Conservation (phyloP, 805 yeast genomes). For the Debaryomyces hansenii region DNA sequence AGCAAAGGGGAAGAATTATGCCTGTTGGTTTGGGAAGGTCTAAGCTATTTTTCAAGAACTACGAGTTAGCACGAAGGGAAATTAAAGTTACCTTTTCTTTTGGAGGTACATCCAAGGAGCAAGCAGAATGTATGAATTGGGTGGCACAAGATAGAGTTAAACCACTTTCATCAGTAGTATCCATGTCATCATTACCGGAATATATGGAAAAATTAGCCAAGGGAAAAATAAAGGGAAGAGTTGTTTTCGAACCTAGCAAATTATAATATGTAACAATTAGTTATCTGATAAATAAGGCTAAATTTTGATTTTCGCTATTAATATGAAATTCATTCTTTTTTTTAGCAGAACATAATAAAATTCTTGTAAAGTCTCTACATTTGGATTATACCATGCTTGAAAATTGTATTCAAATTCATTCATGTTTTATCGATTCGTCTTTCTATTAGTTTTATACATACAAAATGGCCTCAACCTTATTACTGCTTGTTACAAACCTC, state of each 20-base stretch:
- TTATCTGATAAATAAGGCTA: too few relatives aligned
- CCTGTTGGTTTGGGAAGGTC: slow-evolving; percentile 45
- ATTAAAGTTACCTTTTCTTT: slow-evolving; percentile 38
- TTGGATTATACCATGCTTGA: too few relatives aligned
- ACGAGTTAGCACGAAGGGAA: slow-evolving; percentile 41
- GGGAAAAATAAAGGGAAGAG: slow-evolving; percentile 43
- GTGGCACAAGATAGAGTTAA: slow-evolving; percentile 37
- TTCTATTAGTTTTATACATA: too few relatives aligned
- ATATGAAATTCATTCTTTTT: too few relatives aligned
- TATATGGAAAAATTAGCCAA: slow-evolving; percentile 31
- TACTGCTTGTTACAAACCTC: too few relatives aligned
- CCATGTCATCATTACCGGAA: slow-evolving; percentile 36
- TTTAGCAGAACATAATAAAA: too few relatives aligned
- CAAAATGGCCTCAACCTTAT: too few relatives aligned
- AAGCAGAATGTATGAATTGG: slow-evolving; percentile 44
- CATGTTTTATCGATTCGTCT: too few relatives aligned
- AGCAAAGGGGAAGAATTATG: slow-evolving; percentile 36
- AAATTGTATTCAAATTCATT: too few relatives aligned
- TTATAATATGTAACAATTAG: background rate
- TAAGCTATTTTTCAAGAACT: slow-evolving; percentile 29
- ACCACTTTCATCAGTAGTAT: slow-evolving; percentile 31
- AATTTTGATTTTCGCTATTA: too few relatives aligned
- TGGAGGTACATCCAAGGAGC: slow-evolving; percentile 47
- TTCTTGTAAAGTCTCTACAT: too few relatives aligned
- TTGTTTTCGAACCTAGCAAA: slow-evolving; percentile 34